Conservation (phyloP, 208 protist genomes). For the Leishmania martiniquensis region DNA sequence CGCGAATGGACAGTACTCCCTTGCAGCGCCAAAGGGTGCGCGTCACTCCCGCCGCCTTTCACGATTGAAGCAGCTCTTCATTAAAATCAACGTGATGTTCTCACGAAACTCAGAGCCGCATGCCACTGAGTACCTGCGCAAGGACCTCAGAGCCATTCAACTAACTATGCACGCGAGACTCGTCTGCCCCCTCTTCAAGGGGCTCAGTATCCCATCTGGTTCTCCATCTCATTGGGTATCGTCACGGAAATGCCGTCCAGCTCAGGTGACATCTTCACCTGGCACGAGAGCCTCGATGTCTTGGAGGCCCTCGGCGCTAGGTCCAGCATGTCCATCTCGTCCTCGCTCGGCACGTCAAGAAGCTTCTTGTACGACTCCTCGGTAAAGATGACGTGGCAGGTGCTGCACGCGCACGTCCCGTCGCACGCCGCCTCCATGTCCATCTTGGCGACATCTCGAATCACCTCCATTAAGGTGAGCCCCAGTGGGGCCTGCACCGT, state of each 20-base stretch:
- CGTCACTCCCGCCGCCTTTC: too few species aligned
- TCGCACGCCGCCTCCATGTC: slow-evolving; percentile 97
- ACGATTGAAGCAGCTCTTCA: not conserved
- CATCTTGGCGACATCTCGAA: slow-evolving; percentile 90
- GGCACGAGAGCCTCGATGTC: slow-evolving; percentile 85
- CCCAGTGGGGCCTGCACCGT: slow-evolving; percentile 60
- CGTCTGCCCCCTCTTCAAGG: not conserved
- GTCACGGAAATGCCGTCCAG: slow-evolving; percentile 40
- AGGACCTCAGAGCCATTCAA: not conserved
- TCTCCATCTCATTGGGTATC: slow-evolving; percentile 72
- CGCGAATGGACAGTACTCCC: too few species aligned
- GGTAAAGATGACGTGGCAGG: slow-evolving; percentile 95
- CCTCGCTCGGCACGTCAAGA: slow-evolving; percentile 79
- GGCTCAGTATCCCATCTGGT: slow-evolving; percentile 35
- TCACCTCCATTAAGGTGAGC: slow-evolving; percentile 90
- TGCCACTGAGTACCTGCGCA: not conserved
- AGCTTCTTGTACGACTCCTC: slow-evolving; percentile 83
- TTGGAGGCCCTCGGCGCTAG: slow-evolving; percentile 60
- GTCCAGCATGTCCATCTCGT: slow-evolving; percentile 95
- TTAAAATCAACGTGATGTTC: not conserved
- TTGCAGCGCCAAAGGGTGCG: too few species aligned
- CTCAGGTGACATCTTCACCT: slow-evolving; percentile 64
- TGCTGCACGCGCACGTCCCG: slow-evolving; percentile 95
- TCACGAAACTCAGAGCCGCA: not conserved
- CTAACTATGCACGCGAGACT: not conserved